phyloP scores from a whole-genome alignment of 2,329 filamentous ascomycete genomes.

The Trichoderma sp. region DNA sequence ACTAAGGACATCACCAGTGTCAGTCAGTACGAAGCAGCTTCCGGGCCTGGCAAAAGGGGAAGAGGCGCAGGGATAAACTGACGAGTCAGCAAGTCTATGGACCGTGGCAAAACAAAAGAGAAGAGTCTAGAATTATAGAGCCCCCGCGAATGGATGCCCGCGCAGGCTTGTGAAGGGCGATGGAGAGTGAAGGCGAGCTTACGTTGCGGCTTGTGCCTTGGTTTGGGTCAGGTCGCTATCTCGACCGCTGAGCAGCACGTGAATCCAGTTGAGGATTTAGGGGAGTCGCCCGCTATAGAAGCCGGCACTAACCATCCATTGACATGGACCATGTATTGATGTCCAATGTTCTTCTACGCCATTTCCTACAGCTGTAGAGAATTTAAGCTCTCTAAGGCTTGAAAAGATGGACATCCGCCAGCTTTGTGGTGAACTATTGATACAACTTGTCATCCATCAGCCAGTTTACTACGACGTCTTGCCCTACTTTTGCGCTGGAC shows the following conservation, averaged over 20 bases:
- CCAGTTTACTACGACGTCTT: background rate
- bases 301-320: background rate
- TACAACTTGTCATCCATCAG: background rate
- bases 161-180: background rate
- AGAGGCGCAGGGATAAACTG: background rate
- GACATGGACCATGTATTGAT: too few species aligned
- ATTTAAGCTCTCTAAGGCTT: background rate
- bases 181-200: background rate
- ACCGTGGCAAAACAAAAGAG: background rate
- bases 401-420: background rate
- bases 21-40: background rate
- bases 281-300: background rate
- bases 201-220: slow-evolving; percentile 2
- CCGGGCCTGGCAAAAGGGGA: background rate
- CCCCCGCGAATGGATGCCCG: background rate
- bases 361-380: background rate
- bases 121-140: background rate
- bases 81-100: background rate
- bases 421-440: background rate
- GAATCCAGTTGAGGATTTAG: background rate
- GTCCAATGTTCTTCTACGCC: background rate
- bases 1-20: background rate
- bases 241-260: background rate
- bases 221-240: background rate
- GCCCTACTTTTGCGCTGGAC: background rate